Evolutionary conservation across 495 filamentous ascomycete genomes (phyloP).

Genomic region (Barbatosphaeria neglecta): DNA sequence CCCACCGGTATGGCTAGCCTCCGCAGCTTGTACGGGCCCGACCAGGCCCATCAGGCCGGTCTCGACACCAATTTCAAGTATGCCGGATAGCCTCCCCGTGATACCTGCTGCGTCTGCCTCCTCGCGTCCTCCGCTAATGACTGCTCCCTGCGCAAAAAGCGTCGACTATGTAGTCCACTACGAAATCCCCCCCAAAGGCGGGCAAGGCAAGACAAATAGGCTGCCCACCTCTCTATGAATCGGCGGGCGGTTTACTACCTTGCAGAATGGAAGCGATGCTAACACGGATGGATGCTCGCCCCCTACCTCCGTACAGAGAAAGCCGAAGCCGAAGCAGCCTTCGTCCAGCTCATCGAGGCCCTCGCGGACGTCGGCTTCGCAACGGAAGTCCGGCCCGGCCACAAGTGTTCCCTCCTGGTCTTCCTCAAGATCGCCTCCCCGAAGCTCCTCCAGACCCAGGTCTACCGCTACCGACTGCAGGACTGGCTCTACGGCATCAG

Average conservation of each 20-base stretch:
- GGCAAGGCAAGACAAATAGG: slow-evolving; percentile 7
- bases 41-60: slow-evolving; percentile 16
- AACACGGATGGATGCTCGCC: too few species aligned
- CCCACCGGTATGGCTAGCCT: slow-evolving; percentile 22
- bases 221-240: background rate
- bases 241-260: too few species aligned
- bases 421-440: slow-evolving; percentile 69
- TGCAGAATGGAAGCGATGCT: too few species aligned
- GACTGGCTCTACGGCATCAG: slow-evolving; percentile 95
- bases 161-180: slow-evolving; percentile 94
- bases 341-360: slow-evolving; percentile 60
- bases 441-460: slow-evolving; percentile 46
- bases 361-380: slow-evolving; percentile 67
- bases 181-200: slow-evolving; percentile 54
- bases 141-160: slow-evolving; percentile 17
- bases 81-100: background rate
- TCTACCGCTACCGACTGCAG: slow-evolving; percentile 67
- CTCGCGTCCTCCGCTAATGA: slow-evolving; percentile 12
- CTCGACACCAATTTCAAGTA: slow-evolving; percentile 23
- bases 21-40: slow-evolving; percentile 14
- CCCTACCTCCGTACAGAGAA: slow-evolving; percentile 45
- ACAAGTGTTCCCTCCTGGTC: slow-evolving; percentile 64
- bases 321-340: slow-evolving; percentile 53
- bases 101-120: background rate
- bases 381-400: slow-evolving; percentile 74